Evolutionary conservation across 257 asterid genomes (phyloP), one percentile per base, ranked within the genome.

Genomic region (Handroanthus guayacan): DNA sequence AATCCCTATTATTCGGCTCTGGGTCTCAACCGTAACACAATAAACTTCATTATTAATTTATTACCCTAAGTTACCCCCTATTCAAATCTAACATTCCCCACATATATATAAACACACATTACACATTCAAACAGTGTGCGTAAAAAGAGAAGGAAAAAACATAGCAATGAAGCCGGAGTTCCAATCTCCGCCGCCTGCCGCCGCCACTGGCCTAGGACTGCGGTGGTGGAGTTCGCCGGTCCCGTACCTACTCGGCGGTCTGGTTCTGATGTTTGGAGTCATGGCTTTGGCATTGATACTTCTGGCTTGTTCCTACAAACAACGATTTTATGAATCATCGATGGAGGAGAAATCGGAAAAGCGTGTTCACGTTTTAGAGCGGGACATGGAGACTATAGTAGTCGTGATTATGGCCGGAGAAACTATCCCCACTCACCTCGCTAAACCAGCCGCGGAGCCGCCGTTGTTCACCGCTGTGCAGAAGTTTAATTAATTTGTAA

Each of bases 321-420:
- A 70, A 67, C 43, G 83, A 4, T 39, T 79, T 3, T 38, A 64
- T 16, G 10, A 55, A 13, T 56, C 51, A 62, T 51, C 74, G 5
- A 39, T 76, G 0, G 39, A 69, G 3, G 67, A 84, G 9, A 80
- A 71, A 20, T 34, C 82, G 67, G 57, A 52, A 38, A 83, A 64
- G 34, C 5, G 18, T 5, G 31, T 52, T 8, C 65, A 52, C 64
- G 70, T 39, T 8, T 18, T 79, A 45, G 69, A 43, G 56, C 86
- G 74, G 14, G 88, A 83, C 50, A 83, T 78, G 87, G 92, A 87
- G 82, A 83, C 87, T 2, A 74, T 63, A 69, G 72, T 85, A 9
- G 91, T 83, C 20, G 92, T 87, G 5, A 87, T 85, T 69, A 87
- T 87, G 92, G 89, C 92, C 37, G 92, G 89, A 75, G 83, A 85